Evolutionary conservation across 2,329 filamentous ascomycete genomes (phyloP).

Genomic region (Xylaria sp.): DNA sequence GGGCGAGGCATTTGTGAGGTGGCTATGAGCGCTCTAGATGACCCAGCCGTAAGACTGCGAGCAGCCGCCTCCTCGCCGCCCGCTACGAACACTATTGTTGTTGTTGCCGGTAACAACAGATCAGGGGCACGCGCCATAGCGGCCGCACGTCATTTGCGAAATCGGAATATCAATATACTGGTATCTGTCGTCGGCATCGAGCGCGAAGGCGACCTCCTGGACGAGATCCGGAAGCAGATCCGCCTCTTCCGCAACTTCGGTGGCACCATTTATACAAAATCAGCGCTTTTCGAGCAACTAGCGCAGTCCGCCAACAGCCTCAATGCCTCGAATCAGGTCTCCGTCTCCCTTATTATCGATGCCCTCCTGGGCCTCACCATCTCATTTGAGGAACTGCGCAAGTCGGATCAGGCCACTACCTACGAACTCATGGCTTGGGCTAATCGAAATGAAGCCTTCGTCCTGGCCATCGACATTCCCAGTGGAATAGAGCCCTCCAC

Average conservation of each 20-base stretch:
- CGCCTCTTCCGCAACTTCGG: slow-evolving; percentile 86
- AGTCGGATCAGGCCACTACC: slow-evolving; percentile 82
- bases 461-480: slow-evolving; percentile 90
- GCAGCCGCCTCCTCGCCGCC: slow-evolving; percentile 51
- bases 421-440: slow-evolving; percentile 95
- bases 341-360: slow-evolving; percentile 68
- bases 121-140: slow-evolving; percentile 86
- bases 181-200: slow-evolving; percentile 88
- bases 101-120: slow-evolving; percentile 96
- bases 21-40: slow-evolving; percentile 74
- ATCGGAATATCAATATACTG: slow-evolving; percentile 82
- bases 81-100: slow-evolving; percentile 64
- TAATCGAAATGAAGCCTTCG: slow-evolving; percentile 84
- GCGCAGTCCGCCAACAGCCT: slow-evolving; percentile 57
- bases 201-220: slow-evolving; percentile 81
- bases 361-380: slow-evolving; percentile 87
- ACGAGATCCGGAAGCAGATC: slow-evolving; percentile 82
- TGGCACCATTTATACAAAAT: slow-evolving; percentile 74
- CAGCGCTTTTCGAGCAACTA: slow-evolving; percentile 70
- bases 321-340: slow-evolving; percentile 44
- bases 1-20: slow-evolving; percentile 90
- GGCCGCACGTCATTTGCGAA: slow-evolving; percentile 86
- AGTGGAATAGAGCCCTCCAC: slow-evolving; percentile 86
- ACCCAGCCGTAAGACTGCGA: slow-evolving; percentile 68
- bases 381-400: slow-evolving; percentile 87